Base-by-base conservation (phyloP, 495 filamentous ascomycete genomes). In the Tetracladium marchalianum region DNA sequence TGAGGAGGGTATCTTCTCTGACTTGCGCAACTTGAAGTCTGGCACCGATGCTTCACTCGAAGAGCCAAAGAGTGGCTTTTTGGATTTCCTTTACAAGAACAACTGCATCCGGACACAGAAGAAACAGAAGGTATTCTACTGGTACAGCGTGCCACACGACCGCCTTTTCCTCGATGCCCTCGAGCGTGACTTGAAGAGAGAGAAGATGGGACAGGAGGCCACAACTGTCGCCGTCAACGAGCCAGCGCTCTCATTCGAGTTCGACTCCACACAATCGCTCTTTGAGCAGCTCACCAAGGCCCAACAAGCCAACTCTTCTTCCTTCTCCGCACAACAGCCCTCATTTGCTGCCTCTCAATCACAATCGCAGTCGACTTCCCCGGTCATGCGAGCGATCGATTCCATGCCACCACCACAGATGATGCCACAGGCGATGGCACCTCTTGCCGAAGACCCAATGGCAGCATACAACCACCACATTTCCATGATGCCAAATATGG, bases 121-220 rank as follows among this genome's bases (percentile, higher is more conserved):
- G 79, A 98, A 98, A 76, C 92, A 98, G 61, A 98, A 98, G 72
- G 92, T 98, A 54, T 98, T 98, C 58, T 98, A 96, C 68, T 98
- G 92, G 92, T 98, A 98, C 66, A 95, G 90, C 68, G 92, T 98
- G 44, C 92, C 92, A 6, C 92, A 98, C 64, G 92, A 98, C 69
- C 80, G 92, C 31, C 80, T 98, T 34, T 98, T 98, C 67, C 80
- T 97, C 45, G 92, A 98, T 72, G 92, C 92, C 37, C 72, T 98
- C 62, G 92, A 98, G 70, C 82, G 92, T 47, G 92, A 98, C 61
- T 65, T 98, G 62, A 98, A 98, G 78, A 78, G 92, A 57, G 92
- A 98, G 70, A 98, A 98, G 76, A 96, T 96, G 90, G 81, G 84
- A 51, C 92, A 98, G 69, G 92, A 98, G 64, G 86, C 92, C 36